Percentiles rank a stretch among this genome's conserved stretches.
Conservation (phyloP, 495 filamentous ascomycete species). For the Xylaria flabelliformis region DNA sequence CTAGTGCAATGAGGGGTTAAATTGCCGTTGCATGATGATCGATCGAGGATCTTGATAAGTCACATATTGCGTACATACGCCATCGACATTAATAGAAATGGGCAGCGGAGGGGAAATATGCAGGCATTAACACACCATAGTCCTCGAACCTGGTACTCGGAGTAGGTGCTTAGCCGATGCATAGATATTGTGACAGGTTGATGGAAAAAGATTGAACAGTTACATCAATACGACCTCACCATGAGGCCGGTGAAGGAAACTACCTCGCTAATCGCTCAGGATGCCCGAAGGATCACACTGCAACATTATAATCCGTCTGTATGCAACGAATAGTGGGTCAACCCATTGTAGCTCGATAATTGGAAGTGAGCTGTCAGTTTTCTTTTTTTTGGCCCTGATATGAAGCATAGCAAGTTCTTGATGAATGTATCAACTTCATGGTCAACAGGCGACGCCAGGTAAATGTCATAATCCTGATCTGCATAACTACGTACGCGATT, state of each 20-base stretch:
- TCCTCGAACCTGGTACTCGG: constrained; percentile 19
- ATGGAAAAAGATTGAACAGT: neutral
- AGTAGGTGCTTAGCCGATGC: constrained; percentile 14
- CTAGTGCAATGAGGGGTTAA: neutral
- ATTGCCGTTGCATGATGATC: constrained; percentile 15
- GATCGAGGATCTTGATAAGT: constrained; percentile 21
- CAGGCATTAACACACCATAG: neutral
- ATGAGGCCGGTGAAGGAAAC: neutral
- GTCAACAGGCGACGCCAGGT: neutral
- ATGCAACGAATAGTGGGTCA: neutral
- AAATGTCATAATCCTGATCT: neutral
- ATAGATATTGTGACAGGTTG: neutral
- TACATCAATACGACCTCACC: neutral
- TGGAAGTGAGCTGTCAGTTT: neutral
- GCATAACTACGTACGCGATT: neutral
- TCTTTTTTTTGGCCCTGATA: neutral
- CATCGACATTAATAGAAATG: constrained; percentile 3
- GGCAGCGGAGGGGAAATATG: neutral
- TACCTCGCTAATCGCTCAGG: neutral
- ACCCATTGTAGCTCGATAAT: neutral
- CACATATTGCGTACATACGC: neutral
- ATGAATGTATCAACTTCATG: neutral
- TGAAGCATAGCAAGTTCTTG: neutral
- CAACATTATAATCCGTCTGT: neutral
- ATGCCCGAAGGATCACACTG: neutral